A percentile compares a stretch with the other conserved stretches of the same genome.
These are phyloP conservation scores for Sungouiella blattae DNA, from an alignment of 805 yeast species.

Conservation along the genomic window DNA sequence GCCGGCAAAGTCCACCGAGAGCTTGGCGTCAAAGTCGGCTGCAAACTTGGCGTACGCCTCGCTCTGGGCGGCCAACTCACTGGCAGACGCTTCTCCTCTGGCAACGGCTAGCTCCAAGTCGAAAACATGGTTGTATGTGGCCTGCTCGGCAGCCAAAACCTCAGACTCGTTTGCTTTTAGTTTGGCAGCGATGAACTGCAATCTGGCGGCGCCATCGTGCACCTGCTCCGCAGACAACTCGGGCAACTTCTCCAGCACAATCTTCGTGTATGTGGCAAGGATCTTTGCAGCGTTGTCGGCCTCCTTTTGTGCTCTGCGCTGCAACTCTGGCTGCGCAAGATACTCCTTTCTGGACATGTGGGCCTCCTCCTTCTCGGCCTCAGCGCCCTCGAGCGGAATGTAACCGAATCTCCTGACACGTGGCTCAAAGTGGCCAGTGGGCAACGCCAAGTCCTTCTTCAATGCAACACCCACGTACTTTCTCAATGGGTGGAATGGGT, in stretches of 20 bases:
- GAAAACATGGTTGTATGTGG: conserved; percentile 50
- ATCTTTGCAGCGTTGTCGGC: conserved; percentile 30
- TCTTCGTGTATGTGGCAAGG: conserved; percentile 8
- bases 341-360: conserved; percentile 67
- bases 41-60: conserved; percentile 37
- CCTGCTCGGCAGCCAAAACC: conserved; percentile 55
- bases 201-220: conserved; percentile 46
- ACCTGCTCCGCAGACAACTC: conserved; percentile 25
- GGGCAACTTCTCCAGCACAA: conserved; percentile 25
- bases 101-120: conserved; percentile 40
- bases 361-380: conserved; percentile 56
- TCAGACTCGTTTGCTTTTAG: conserved; percentile 56
- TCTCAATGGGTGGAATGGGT: conserved; percentile 95
- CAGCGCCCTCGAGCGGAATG: conserved; percentile 46
- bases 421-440: conserved; percentile 90
- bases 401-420: conserved; percentile 81
- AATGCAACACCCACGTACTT: conserved; percentile 87
- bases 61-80: conserved; percentile 18
- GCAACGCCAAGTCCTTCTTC: conserved; percentile 58
- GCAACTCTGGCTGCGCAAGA: conserved; percentile 51
- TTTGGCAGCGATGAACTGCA: conserved; percentile 45
- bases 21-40: conserved; percentile 35
- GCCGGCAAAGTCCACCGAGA: conserved; percentile 44
- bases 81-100: conserved; percentile 32
- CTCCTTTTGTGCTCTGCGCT: conserved; percentile 37